Evolutionary conservation across 345 rosid species (phyloP), one percentile per base, ranked within the genome.

Genomic region (Dipteronia sinensis): DNA sequence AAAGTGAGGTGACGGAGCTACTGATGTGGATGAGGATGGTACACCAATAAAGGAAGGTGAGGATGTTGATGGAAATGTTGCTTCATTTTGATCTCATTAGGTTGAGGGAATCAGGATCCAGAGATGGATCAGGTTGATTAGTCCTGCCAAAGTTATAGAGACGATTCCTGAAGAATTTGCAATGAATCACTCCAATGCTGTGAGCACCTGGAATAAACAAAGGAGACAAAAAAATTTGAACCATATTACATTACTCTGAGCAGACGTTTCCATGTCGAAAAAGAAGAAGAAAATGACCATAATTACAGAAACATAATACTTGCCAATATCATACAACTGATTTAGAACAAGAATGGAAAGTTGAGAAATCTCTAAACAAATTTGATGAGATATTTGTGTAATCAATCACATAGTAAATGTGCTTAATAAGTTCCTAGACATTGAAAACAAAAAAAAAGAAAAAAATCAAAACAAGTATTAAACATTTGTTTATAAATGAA

Each of bases 71-170:
- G 66, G 78, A 69, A 69, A 42, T 80, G 42, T 31, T 74, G 12
- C 77, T 79, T 75, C 96, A 91, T 67, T 74, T 86, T 59, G 87
- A 80, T 73, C 88, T 89, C 85, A 90, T 67, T 29, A 42, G 63
- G 75, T 73, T 76, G 10, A 83, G 90, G 53, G 89, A 78, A 76
- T 69, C 86, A 63, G 85, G 61, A 85, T 86, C 84, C 65, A 91
- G 49, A 46, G 89, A 82, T 59, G 90, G 89, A 67, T 88, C 91
- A 25, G 91, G 88, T 82, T 83, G 71, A 17, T 80, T 74, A 6
- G 86, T 86, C 76, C 87, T 86, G 58, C 77, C 46, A 61, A 89
- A 89, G 86, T 89, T 85, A 77, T 86, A 84, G 22, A 88, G 87
- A 68, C 91, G 85, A 67, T 82, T 62, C 29, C 76, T 46, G 65